A percentile compares a stretch with the other conserved stretches of the same genome.
Conservation (phyloP, 2,329 filamentous ascomycete genomes). For the Pestalotiopsis fici region DNA sequence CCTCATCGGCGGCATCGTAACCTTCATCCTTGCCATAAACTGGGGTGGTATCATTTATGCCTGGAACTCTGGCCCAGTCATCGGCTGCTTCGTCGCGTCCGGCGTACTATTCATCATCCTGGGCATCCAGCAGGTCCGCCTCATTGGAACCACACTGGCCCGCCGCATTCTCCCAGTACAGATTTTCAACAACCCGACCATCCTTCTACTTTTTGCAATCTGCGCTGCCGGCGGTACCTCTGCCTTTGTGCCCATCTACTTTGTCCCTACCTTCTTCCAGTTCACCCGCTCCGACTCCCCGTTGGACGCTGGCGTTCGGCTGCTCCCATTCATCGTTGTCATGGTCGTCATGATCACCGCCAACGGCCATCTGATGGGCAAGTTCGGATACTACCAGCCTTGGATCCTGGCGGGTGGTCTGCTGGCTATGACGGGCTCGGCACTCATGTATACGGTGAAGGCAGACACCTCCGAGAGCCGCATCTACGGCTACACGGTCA, state of each 20-base stretch:
- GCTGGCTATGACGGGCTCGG: background rate
- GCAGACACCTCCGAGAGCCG: constrained; percentile 14
- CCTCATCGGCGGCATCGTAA: constrained; percentile 37
- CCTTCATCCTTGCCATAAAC: constrained; percentile 47
- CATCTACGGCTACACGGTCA: constrained; percentile 35
- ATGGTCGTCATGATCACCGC: constrained; percentile 34
- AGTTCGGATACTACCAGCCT: background rate
- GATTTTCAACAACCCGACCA: background rate
- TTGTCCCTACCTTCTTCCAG: constrained; percentile 54
- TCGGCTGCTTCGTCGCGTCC: constrained; percentile 45
- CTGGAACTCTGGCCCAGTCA: constrained; percentile 45
- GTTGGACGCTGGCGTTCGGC: constrained; percentile 39
- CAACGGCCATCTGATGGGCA: constrained; percentile 24
- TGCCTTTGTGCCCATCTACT: constrained; percentile 40
- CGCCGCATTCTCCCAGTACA: constrained; percentile 47
- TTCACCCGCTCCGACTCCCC: constrained; percentile 41
- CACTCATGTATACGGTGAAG: background rate
- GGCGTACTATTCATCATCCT: constrained; percentile 44
- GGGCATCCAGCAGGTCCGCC: constrained; percentile 42
- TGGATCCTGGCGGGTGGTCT: background rate
- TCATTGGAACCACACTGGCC: constrained; percentile 38
- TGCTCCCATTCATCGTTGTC: constrained; percentile 40
- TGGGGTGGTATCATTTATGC: constrained; percentile 50
- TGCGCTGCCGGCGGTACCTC: constrained; percentile 24
- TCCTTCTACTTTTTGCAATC: constrained; percentile 38